phyloP scores from a whole-genome alignment of 2,329 filamentous ascomycete species.

The Pseudofabraea citricarpa region DNA sequence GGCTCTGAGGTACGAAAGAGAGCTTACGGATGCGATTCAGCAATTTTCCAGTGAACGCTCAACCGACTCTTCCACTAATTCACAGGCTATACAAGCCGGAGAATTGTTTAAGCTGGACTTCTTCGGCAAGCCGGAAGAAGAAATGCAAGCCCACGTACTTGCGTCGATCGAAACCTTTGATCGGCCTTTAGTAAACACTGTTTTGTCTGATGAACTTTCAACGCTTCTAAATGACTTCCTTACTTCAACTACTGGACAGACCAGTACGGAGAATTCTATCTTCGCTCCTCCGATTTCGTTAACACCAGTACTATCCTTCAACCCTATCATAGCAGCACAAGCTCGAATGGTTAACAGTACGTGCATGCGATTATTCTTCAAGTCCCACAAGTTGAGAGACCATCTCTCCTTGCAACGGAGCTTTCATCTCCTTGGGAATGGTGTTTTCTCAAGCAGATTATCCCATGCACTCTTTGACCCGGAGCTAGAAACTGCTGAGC shows the following conservation, averaged over 20 bases:
- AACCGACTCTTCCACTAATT: background rate
- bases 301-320: constrained; percentile 67
- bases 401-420: constrained; percentile 73
- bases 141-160: constrained; percentile 43
- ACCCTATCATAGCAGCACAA: constrained; percentile 68
- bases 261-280: constrained; percentile 11
- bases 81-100: background rate
- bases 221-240: constrained; percentile 18
- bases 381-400: constrained; percentile 61
- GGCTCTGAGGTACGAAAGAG: constrained; percentile 48
- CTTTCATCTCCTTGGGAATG: constrained; percentile 82
- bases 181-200: constrained; percentile 27
- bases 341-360: constrained; percentile 72
- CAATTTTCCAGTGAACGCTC: constrained; percentile 10
- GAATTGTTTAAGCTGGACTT: constrained; percentile 28
- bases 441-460: constrained; percentile 74
- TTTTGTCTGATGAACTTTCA: constrained; percentile 17
- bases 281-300: constrained; percentile 36
- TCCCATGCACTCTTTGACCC: constrained; percentile 82
- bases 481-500: constrained; percentile 73
- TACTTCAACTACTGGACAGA: constrained; percentile 2
- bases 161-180: constrained; percentile 45
- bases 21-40: constrained; percentile 31
- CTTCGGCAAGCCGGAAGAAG: constrained; percentile 42
- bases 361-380: constrained; percentile 73